Percentiles rank a stretch among this genome's conserved stretches.
Conservation (phyloP, 495 filamentous ascomycete species). For the Cetradonia linearis region DNA sequence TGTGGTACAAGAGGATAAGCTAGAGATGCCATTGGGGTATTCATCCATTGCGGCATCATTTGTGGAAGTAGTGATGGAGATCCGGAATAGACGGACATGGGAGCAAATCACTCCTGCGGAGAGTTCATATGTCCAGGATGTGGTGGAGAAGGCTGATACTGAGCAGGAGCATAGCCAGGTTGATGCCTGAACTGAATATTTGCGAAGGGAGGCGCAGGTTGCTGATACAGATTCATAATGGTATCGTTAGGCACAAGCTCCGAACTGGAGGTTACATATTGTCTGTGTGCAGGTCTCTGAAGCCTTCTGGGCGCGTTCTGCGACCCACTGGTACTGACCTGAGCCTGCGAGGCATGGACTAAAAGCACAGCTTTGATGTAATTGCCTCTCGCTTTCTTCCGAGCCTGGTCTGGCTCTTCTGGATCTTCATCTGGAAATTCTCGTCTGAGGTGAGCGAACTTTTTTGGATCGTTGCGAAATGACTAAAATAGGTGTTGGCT, state of each 20-base stretch:
- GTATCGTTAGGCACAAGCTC: neutral
- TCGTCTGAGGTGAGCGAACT: neutral
- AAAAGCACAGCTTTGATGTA: neutral
- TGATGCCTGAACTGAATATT: neutral
- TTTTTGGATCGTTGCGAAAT: neutral
- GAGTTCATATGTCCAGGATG: neutral
- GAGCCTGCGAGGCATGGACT: neutral
- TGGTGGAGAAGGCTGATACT: neutral
- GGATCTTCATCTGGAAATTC: neutral
- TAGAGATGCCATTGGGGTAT: neutral
- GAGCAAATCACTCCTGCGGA: neutral
- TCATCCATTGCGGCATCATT: neutral
- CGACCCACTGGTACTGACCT: neutral
- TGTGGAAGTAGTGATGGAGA: neutral
- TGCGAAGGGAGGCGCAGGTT: neutral
- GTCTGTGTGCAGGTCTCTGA: constrained; percentile 4
- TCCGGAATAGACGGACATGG: neutral
- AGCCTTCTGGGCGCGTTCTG: neutral
- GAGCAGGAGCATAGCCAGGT: neutral
- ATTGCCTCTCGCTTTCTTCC: neutral
- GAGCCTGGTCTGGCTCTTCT: neutral
- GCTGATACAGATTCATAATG: neutral
- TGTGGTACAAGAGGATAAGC: neutral
- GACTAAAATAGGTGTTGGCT: neutral
- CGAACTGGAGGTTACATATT: neutral